These are phyloP conservation scores for Brassica napus DNA, from an alignment of 345 rosid genomes.

Conservation along the genomic window DNA sequence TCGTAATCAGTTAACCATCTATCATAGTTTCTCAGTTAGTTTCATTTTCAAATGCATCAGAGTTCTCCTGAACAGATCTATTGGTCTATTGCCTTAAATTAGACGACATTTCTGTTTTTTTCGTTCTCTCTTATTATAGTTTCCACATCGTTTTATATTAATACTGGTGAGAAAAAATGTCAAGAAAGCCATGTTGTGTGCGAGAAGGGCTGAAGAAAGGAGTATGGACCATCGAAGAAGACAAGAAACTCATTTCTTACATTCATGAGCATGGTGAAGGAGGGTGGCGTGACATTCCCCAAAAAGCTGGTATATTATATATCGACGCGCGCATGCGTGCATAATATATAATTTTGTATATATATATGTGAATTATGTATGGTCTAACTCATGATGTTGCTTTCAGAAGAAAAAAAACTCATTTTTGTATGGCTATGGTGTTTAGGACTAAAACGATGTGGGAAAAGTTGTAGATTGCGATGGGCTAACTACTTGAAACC, in stretches of 20 bases:
- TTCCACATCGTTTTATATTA: too few relatives aligned
- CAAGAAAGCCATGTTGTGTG: constrained; percentile 43
- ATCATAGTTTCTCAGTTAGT: constrained; percentile 26
- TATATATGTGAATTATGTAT: not conserved
- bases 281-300: constrained; percentile 42
- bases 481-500: constrained; percentile 51
- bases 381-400: not conserved
- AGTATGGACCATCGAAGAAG: constrained; percentile 40
- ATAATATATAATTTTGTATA: not conserved
- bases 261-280: constrained; percentile 40
- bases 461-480: constrained; percentile 53
- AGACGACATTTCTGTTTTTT: constrained; percentile 6
- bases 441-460: constrained; percentile 48
- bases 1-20: not conserved
- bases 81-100: constrained; percentile 24
- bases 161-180: constrained; percentile 5
- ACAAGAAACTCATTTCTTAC: constrained; percentile 41
- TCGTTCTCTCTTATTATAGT: not conserved
- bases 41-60: constrained; percentile 39
- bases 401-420: too few relatives aligned
- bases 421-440: not conserved
- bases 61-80: constrained; percentile 36
- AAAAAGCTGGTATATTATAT: constrained; percentile 34
- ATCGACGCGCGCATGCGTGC: not conserved
- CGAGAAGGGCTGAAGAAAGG: constrained; percentile 44